A percentile compares a stretch with the other conserved stretches of the same genome.
phyloP scores from a whole-genome alignment of 805 yeast species.

The Ogataea degrootiae region DNA sequence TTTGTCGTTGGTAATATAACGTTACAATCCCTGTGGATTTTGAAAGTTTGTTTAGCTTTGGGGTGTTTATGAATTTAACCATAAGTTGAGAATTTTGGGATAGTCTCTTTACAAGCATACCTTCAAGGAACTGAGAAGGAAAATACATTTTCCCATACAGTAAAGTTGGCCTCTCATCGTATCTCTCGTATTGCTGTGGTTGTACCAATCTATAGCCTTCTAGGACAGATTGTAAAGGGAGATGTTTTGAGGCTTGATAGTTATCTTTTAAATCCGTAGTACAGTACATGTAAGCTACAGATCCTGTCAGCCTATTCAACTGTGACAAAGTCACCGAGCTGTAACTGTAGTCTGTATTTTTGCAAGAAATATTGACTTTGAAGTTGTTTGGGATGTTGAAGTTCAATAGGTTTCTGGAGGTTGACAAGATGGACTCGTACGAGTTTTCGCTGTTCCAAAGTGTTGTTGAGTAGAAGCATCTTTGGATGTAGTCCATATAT shows the following conservation, averaged over 20 bases:
- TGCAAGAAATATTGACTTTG: constrained; percentile 62
- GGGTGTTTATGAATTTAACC: constrained; percentile 69
- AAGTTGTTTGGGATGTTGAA: constrained; percentile 69
- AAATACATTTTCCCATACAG: constrained; percentile 84
- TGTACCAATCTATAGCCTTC: constrained; percentile 58
- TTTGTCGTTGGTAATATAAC: constrained; percentile 64
- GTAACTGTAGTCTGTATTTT: constrained; percentile 63
- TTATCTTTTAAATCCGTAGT: constrained; percentile 46
- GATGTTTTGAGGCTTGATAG: constrained; percentile 45
- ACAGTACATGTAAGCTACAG: constrained; percentile 75
- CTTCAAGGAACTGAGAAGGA: constrained; percentile 84
- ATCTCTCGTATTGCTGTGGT: constrained; percentile 2
- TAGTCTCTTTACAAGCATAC: constrained; percentile 69
- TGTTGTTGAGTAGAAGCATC: constrained; percentile 63
- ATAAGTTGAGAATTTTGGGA: constrained; percentile 58
- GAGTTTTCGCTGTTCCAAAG: constrained; percentile 78
- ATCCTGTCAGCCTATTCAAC: constrained; percentile 65
- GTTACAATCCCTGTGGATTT: constrained; percentile 47
- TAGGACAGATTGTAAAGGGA: constrained; percentile 62
- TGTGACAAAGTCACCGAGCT: constrained; percentile 69
- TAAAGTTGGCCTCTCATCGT: constrained; percentile 35
- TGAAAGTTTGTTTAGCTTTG: constrained; percentile 25
- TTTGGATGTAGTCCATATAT: constrained; percentile 83
- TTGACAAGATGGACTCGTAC: constrained; percentile 70
- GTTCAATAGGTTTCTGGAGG: constrained; percentile 64